Evolutionary conservation across 441 rosid species (phyloP).

Genomic region (Populus hybrid): DNA sequence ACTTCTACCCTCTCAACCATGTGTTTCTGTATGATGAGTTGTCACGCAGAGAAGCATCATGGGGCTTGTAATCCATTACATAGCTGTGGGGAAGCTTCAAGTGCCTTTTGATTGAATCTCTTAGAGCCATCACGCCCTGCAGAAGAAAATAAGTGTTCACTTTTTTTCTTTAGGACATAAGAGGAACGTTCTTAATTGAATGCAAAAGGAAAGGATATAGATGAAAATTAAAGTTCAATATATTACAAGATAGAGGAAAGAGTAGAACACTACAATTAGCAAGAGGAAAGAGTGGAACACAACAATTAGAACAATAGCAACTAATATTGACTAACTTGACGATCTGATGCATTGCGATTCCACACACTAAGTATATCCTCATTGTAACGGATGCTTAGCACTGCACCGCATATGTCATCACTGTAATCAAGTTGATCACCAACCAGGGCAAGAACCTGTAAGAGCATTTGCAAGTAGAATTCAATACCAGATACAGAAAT

Average conservation of each 20-base stretch:
- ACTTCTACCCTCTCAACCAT: slow-evolving; percentile 83
- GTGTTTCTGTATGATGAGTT: slow-evolving; percentile 94
- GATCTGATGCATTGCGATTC: slow-evolving; percentile 94
- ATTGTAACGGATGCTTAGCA: slow-evolving; percentile 86
- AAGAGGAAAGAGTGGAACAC: not conserved
- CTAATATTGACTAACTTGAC: slow-evolving; percentile 52
- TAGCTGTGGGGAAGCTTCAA: slow-evolving; percentile 86
- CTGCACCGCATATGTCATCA: slow-evolving; percentile 88
- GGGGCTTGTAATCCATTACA: slow-evolving; percentile 97
- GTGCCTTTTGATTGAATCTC: slow-evolving; percentile 94
- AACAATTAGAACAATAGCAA: not conserved
- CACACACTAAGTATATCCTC: slow-evolving; percentile 93
- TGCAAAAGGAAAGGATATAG: not conserved
- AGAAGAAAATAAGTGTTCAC: not conserved
- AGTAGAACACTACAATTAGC: not conserved
- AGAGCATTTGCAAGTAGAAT: slow-evolving; percentile 9
- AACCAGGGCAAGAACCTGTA: slow-evolving; percentile 89
- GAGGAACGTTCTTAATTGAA: not conserved
- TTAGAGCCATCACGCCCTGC: slow-evolving; percentile 94
- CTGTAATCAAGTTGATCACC: slow-evolving; percentile 91
- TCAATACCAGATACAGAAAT: not conserved
- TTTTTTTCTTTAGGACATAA: not conserved
- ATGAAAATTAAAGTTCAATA: not conserved
- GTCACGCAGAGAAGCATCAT: slow-evolving; percentile 86
- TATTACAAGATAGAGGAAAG: not conserved